Evolutionary conservation across 495 filamentous ascomycete genomes (phyloP).

Genomic region (Xylaria intraflava): DNA sequence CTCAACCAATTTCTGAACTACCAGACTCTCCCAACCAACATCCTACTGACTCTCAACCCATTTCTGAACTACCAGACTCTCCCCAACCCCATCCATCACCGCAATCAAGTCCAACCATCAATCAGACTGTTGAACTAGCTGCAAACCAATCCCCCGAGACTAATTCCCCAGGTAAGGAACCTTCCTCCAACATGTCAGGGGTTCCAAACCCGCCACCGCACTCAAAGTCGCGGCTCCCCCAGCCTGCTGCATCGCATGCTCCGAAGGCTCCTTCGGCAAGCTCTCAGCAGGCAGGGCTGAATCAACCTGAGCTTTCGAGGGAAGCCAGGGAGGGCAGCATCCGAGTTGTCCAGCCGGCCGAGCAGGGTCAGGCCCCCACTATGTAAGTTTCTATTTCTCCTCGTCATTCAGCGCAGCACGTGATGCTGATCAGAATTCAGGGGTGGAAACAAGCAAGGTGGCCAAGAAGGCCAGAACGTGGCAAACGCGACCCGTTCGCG

Average conservation of each 20-base stretch:
- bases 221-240: too few relatives aligned
- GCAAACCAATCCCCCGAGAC: too few relatives aligned
- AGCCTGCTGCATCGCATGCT: too few relatives aligned
- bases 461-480: neutral
- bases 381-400: neutral
- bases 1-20: neutral
- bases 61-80: neutral
- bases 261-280: too few relatives aligned
- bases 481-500: neutral
- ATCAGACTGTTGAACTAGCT: too few relatives aligned
- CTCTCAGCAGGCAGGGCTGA: too few relatives aligned
- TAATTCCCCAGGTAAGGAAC: too few relatives aligned
- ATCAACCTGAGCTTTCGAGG: neutral
- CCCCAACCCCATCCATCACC: too few relatives aligned
- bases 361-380: neutral
- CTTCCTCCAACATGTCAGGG: too few relatives aligned
- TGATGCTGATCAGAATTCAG: neutral
- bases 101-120: too few relatives aligned
- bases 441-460: neutral
- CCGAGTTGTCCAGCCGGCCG: constrained; percentile 5
- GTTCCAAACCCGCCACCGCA: too few relatives aligned
- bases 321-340: neutral
- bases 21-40: too few relatives aligned
- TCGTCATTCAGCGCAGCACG: neutral
- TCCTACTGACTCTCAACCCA: neutral